Conservation (phyloP, 179 eudicot genomes). For the Nepenthes alata region DNA sequence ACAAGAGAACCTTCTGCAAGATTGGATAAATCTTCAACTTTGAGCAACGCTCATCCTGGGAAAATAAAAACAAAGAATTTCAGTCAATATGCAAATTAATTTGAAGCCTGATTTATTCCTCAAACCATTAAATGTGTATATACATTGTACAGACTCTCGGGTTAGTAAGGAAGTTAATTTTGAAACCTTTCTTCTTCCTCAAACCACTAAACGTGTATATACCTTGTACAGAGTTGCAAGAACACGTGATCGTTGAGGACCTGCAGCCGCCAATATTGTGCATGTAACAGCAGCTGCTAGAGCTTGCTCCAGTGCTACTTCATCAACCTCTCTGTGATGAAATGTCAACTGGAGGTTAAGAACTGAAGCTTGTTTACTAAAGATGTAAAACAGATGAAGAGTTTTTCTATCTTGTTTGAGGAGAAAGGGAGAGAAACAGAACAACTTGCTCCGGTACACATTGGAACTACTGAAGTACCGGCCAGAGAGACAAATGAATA, state of each 20-base stretch:
- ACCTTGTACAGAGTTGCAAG: conserved; percentile 95
- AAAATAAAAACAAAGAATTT: conserved; percentile 10
- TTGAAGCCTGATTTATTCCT: background rate
- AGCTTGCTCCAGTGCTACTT: conserved; percentile 90
- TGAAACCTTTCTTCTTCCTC: background rate
- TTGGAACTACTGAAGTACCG: too few species aligned
- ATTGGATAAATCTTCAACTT: conserved; percentile 94
- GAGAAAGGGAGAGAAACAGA: too few species aligned
- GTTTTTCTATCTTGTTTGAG: too few species aligned
- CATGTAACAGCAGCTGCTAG: conserved; percentile 91
- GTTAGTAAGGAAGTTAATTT: too few species aligned
- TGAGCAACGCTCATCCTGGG: conserved; percentile 96
- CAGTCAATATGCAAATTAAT: conserved; percentile 8
- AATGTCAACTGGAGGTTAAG: conserved; percentile 2
- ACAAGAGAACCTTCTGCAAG: conserved; percentile 73
- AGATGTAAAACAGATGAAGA: too few species aligned
- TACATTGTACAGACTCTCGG: conserved; percentile 56
- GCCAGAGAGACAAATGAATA: too few species aligned
- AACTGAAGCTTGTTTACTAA: background rate
- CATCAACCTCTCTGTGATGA: conserved; percentile 62
- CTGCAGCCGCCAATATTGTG: conserved; percentile 99
- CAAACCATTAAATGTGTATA: conserved; percentile 3
- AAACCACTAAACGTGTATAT: conserved; percentile 7
- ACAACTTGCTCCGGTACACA: too few species aligned
- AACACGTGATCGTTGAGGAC: conserved; percentile 94